Conservation (phyloP, 2,329 filamentous ascomycete species). For the Ceratocystis papillata region DNA sequence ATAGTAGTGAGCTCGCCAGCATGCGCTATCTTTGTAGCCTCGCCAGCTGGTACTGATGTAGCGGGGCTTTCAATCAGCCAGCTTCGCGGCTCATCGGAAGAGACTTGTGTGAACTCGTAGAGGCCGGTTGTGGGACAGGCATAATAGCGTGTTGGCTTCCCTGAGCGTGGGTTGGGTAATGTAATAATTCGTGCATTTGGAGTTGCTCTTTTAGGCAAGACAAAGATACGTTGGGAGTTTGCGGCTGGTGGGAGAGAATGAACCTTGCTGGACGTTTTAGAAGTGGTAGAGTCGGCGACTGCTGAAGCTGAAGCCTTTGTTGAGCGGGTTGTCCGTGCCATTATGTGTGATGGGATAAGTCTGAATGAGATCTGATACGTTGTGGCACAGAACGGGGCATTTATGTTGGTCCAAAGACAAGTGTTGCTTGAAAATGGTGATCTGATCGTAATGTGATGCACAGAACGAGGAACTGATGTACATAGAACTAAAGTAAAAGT, state of each 20-base stretch:
- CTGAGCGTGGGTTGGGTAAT: slow-evolving; percentile 48
- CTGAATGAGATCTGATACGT: background rate
- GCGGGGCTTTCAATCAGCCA: slow-evolving; percentile 46
- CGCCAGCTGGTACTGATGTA: background rate
- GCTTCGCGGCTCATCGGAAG: slow-evolving; percentile 43
- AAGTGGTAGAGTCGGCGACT: slow-evolving; percentile 29
- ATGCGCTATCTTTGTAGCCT: background rate
- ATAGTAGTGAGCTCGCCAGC: slow-evolving; percentile 15
- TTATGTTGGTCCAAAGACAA: too few relatives aligned
- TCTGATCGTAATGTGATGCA: too few relatives aligned
- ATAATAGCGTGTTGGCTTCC: slow-evolving; percentile 48
- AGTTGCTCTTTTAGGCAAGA: slow-evolving; percentile 47
- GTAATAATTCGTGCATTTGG: slow-evolving; percentile 48
- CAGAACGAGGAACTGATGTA: too few relatives aligned
- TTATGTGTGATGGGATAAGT: slow-evolving; percentile 27
- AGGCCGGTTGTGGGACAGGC: slow-evolving; percentile 51
- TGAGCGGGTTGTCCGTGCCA: slow-evolving; percentile 42
- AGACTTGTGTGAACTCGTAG: slow-evolving; percentile 53
- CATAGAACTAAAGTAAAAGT: background rate
- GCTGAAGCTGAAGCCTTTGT: slow-evolving; percentile 31
- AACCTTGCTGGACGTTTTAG: slow-evolving; percentile 30
- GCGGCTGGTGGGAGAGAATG: slow-evolving; percentile 35
- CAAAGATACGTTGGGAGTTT: slow-evolving; percentile 46
- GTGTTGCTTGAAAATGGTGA: too few relatives aligned
- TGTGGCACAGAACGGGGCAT: background rate